Conservation (phyloP, 2,329 filamentous ascomycete species). For the Neofusicoccum laricinum region DNA sequence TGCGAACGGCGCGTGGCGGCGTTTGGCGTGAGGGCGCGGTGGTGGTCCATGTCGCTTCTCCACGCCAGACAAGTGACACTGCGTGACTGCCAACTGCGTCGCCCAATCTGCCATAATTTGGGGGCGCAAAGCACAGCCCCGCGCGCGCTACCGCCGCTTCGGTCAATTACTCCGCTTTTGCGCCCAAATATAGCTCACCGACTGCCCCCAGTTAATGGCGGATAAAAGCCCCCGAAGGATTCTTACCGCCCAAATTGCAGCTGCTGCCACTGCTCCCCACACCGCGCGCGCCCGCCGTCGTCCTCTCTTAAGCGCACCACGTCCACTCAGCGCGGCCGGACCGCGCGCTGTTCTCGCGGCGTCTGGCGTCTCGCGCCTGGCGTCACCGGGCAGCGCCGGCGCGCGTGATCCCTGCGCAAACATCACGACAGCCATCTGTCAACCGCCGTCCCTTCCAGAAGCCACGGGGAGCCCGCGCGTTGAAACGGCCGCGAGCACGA, state of each 20-base stretch:
- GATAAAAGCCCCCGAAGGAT: slow-evolving; percentile 13
- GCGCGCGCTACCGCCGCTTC: not conserved
- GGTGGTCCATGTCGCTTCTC: not conserved
- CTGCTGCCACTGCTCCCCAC: not conserved
- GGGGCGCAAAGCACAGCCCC: not conserved
- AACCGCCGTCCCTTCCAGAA: not conserved
- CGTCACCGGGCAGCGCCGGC: not conserved
- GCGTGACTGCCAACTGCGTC: no score
- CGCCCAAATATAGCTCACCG: slow-evolving; percentile 9
- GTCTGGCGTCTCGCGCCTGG: not conserved
- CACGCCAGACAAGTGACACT: not conserved
- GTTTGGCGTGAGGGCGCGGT: not conserved
- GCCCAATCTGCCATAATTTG: slow-evolving; percentile 1
- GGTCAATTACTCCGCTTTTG: slow-evolving; percentile 2
- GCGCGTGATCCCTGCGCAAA: not conserved
- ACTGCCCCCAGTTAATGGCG: slow-evolving; percentile 4
- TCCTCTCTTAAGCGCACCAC: not conserved
- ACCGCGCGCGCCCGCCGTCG: not conserved
- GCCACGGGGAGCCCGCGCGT: not conserved
- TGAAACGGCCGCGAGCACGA: not conserved
- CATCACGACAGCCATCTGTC: not conserved
- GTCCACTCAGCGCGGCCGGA: slow-evolving; percentile 9
- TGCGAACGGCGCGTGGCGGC: not conserved
- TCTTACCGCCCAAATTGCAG: slow-evolving; percentile 11
- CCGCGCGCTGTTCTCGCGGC: not conserved